phyloP scores from a whole-genome alignment of 1,139 yeast species.

The Saccharomyces uvarum region DNA sequence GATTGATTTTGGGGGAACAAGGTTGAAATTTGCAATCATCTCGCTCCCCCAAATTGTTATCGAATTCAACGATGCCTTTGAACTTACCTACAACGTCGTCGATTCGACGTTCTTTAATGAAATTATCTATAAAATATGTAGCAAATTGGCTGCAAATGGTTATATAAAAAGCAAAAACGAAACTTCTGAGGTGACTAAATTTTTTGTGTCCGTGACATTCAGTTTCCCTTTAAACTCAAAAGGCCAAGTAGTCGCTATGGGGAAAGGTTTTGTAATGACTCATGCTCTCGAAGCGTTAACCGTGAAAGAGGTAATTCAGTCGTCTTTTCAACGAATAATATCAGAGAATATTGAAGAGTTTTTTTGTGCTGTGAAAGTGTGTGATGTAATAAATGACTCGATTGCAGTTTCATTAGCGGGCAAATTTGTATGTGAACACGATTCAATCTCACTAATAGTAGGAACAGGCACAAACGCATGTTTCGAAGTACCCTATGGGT shows the following conservation, averaged over 20 bases:
- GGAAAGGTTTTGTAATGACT: conserved; percentile 31
- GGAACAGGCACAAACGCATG: conserved; percentile 36
- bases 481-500: conserved; percentile 20
- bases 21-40: conserved; percentile 21
- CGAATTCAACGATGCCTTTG: conserved; percentile 10
- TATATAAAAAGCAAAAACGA: neutral
- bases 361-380: conserved; percentile 10
- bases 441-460: conserved; percentile 28
- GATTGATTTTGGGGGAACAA: conserved; percentile 28
- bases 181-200: conserved; percentile 1
- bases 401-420: conserved; percentile 30
- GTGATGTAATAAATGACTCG: conserved; percentile 31
- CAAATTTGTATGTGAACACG: conserved; percentile 9
- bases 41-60: conserved; percentile 12
- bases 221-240: conserved; percentile 31
- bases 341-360: conserved; percentile 1
- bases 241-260: conserved; percentile 30
- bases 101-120: conserved; percentile 24
- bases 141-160: neutral
- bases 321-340: conserved; percentile 12
- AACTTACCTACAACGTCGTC: conserved; percentile 17
- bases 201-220: conserved; percentile 30
- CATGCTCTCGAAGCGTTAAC: conserved; percentile 15
- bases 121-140: conserved; percentile 16
- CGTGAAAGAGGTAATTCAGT: conserved; percentile 16